phyloP scores from a whole-genome alignment of 495 filamentous ascomycete genomes.

The Penicillium angulare region DNA sequence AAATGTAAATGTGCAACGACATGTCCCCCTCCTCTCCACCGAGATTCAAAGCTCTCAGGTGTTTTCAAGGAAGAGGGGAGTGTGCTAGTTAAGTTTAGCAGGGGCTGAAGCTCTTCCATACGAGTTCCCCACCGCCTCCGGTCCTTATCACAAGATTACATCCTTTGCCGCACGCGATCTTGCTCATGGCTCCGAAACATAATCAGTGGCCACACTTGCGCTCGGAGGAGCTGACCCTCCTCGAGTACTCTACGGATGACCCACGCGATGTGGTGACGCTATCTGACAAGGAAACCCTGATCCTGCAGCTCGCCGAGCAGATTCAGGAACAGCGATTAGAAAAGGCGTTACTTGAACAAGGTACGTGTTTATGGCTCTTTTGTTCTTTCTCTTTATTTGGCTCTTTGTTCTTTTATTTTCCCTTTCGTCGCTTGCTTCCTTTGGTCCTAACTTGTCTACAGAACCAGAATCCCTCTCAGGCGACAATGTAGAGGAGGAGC shows the following conservation, averaged over 20 bases:
- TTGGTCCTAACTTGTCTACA: constrained; percentile 6
- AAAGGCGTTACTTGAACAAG: constrained; percentile 62
- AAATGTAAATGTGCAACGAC: constrained; percentile 79
- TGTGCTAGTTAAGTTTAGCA: constrained; percentile 14
- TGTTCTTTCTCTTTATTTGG: constrained; percentile 4
- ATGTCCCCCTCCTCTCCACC: constrained; percentile 51
- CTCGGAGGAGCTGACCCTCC: constrained; percentile 34
- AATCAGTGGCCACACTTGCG: constrained; percentile 36
- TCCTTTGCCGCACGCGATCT: constrained; percentile 30
- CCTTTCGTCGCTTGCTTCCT: constrained; percentile 3
- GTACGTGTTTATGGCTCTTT: constrained; percentile 17
- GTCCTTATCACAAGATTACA: constrained; percentile 38
- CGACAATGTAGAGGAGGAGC: constrained; percentile 49
- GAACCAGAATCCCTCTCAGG: constrained; percentile 33
- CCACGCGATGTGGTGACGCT: constrained; percentile 51
- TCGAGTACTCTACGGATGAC: constrained; percentile 43
- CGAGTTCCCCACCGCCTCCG: constrained; percentile 22
- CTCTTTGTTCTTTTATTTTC: neutral
- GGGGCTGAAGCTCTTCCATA: constrained; percentile 22
- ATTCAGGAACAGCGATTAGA: constrained; percentile 69
- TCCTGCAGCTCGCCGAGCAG: constrained; percentile 66
- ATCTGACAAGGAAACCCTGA: constrained; percentile 58
- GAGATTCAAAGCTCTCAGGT: constrained; percentile 27
- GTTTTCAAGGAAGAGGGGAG: constrained; percentile 29
- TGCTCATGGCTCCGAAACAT: constrained; percentile 40